Evolutionary conservation across 1,284 basidiomycete species (phyloP).

Genomic region (Ceratobasidium sp.): DNA sequence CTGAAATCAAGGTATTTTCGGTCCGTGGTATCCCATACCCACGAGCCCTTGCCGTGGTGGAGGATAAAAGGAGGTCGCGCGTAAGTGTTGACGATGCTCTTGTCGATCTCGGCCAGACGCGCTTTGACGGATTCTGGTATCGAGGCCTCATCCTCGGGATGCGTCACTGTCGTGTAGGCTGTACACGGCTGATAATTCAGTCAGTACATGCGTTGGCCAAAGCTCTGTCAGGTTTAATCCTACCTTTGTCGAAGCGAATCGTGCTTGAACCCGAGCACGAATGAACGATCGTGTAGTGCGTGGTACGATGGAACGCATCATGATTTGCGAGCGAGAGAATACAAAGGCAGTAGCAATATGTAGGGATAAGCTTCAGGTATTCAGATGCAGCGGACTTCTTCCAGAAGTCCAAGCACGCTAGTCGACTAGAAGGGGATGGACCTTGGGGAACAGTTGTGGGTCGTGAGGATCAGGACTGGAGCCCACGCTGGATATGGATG

Average conservation of each 20-base stretch:
- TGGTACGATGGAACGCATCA: conserved; percentile 15
- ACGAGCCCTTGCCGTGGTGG: conserved; percentile 78
- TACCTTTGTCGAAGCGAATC: conserved; percentile 41
- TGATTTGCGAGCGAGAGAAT: background rate
- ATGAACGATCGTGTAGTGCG: conserved; percentile 9
- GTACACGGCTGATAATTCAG: conserved; percentile 44
- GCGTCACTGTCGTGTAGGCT: conserved; percentile 55
- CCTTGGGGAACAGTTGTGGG: too few species aligned
- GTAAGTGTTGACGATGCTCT: conserved; percentile 74
- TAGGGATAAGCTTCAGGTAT: too few species aligned
- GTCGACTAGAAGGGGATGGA: too few species aligned
- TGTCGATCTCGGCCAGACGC: conserved; percentile 51
- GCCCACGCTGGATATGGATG: too few species aligned
- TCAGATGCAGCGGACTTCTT: too few species aligned
- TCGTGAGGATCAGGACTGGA: too few species aligned
- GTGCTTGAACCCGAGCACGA: conserved; percentile 21
- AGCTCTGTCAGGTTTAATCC: background rate
- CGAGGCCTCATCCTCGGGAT: conserved; percentile 54
- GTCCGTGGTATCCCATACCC: conserved; percentile 74
- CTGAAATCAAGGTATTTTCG: conserved; percentile 92
- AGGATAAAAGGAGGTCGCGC: conserved; percentile 77
- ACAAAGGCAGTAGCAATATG: too few species aligned
- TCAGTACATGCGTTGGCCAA: background rate
- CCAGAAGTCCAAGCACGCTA: too few species aligned
- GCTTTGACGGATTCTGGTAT: conserved; percentile 48